A percentile compares a stretch with the other conserved stretches of the same genome.
These are phyloP conservation scores for Cymbomonas tetramitiformis DNA, from an alignment of 139 green algal species.

Conservation along the genomic window DNA sequence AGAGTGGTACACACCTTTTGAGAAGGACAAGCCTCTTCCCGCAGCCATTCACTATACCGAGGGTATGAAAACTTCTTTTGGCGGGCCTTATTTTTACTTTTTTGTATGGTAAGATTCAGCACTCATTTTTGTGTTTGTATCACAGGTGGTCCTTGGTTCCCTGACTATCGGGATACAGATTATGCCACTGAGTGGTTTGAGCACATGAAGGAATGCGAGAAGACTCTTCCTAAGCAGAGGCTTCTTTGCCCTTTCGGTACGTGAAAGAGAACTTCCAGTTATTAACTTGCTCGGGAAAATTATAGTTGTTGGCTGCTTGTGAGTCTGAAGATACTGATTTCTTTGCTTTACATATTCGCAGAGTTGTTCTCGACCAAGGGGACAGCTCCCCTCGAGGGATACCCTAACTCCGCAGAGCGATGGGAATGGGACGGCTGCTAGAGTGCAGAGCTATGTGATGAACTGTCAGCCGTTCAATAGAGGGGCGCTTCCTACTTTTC, in stretches of 20 bases:
- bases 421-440: not conserved
- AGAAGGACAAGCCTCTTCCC: conserved; percentile 14
- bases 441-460: too few species aligned
- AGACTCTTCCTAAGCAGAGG: conserved; percentile 8
- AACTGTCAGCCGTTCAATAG: too few species aligned
- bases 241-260: conserved; percentile 22
- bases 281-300: too few species aligned
- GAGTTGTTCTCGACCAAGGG: not conserved
- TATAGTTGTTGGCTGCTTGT: too few species aligned
- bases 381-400: not conserved
- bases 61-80: too few species aligned
- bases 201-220: conserved; percentile 26
- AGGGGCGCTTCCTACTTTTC: too few species aligned
- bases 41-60: conserved; percentile 28
- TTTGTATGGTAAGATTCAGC: too few species aligned
- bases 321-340: too few species aligned
- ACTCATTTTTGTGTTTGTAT: too few species aligned
- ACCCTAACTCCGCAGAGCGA: not conserved
- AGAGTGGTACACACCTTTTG: conserved; percentile 17
- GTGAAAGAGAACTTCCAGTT: too few species aligned
- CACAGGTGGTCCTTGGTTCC: conserved; percentile 27
- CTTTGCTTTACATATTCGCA: too few species aligned
- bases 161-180: conserved; percentile 23
- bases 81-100: too few species aligned
- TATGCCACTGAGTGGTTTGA: conserved; percentile 24